Conservation (phyloP, 495 filamentous ascomycete genomes). For the Aspergillus kassunensis region DNA sequence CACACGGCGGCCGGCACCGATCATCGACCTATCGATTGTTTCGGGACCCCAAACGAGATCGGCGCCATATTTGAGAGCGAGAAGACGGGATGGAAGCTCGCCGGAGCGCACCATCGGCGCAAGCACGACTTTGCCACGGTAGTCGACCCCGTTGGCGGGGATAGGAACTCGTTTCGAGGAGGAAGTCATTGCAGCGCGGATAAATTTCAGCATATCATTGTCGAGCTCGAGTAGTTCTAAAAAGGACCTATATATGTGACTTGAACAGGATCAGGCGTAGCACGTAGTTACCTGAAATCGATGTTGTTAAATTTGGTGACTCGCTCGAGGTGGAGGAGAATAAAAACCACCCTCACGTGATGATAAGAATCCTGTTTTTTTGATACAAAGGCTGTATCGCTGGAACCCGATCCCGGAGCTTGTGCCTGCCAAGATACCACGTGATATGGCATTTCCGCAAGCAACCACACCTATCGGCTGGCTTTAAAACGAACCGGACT, state of each 20-base stretch:
- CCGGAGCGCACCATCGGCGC: slow-evolving; percentile 97
- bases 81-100: slow-evolving; percentile 82
- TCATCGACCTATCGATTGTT: slow-evolving; percentile 85
- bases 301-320: too few relatives aligned
- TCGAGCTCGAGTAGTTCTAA: too few relatives aligned
- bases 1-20: slow-evolving; percentile 71
- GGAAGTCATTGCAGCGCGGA: slow-evolving; percentile 54
- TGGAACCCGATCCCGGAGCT: not conserved
- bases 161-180: slow-evolving; percentile 63
- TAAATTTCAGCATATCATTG: slow-evolving; percentile 43
- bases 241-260: too few relatives aligned
- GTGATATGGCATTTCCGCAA: not conserved
- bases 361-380: not conserved
- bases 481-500: not conserved
- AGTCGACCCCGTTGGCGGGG: slow-evolving; percentile 85
- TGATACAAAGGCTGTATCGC: not conserved
- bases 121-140: slow-evolving; percentile 86
- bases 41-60: slow-evolving; percentile 98
- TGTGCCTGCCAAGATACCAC: not conserved
- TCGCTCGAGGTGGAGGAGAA: too few relatives aligned
- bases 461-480: not conserved
- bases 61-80: slow-evolving; percentile 89
- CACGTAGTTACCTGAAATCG: too few relatives aligned
- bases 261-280: too few relatives aligned
- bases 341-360: not conserved